Conservation (phyloP, 2,329 filamentous ascomycete species). For the Ophiostoma montium region DNA sequence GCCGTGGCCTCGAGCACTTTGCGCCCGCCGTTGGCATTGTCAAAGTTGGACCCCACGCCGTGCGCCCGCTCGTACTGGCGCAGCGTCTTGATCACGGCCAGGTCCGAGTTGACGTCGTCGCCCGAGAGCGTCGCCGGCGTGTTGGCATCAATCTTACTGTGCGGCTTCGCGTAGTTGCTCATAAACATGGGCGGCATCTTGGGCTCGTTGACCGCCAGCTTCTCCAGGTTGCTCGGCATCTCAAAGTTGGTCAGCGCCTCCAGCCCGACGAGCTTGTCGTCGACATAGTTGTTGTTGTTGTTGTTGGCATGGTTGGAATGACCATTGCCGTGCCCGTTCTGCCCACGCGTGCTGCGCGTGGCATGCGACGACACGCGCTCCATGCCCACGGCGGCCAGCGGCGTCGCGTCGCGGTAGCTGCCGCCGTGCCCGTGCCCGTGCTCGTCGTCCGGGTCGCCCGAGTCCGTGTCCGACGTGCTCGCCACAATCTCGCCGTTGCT, state of each 20-base stretch:
- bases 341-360: conserved; percentile 45
- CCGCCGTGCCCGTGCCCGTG: no score
- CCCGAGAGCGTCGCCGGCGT: conserved; percentile 35
- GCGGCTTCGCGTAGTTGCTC: conserved; percentile 44
- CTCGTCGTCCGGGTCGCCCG: conserved; percentile 36
- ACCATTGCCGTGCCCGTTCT: conserved; percentile 38
- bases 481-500: conserved; percentile 34
- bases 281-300: conserved; percentile 33
- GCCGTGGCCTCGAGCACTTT: conserved; percentile 42
- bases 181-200: conserved; percentile 44
- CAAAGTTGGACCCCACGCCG: conserved; percentile 41
- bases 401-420: conserved; percentile 27
- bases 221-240: conserved; percentile 42
- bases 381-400: conserved; percentile 33
- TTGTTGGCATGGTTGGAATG: conserved; percentile 40
- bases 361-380: conserved; percentile 50
- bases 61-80: conserved; percentile 40
- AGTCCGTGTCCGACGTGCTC: conserved; percentile 39
- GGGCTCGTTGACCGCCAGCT: conserved; percentile 39
- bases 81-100: conserved; percentile 44
- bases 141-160: conserved; percentile 41
- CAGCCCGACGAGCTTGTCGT: conserved; percentile 44
- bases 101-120: conserved; percentile 40
- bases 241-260: conserved; percentile 47
- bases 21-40: conserved; percentile 37